These are phyloP conservation scores for Diaporthe capsici DNA, from an alignment of 2,329 filamentous ascomycete species.

Conservation along the genomic window DNA sequence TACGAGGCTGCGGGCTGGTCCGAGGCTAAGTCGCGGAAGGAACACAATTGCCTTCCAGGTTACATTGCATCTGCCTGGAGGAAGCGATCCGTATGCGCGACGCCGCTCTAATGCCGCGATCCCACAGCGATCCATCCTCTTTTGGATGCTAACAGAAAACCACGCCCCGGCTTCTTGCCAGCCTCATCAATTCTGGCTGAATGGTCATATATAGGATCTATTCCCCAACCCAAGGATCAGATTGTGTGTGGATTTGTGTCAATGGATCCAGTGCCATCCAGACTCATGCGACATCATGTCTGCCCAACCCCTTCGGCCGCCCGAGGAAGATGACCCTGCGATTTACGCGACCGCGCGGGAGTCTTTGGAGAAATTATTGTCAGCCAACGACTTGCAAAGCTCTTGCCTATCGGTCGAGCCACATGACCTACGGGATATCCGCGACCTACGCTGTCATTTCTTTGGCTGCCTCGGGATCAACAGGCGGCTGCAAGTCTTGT, in stretches of 20 bases:
- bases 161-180: background rate
- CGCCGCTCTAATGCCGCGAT: constrained; percentile 11
- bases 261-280: background rate
- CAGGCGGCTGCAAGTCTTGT: constrained; percentile 21
- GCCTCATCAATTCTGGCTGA: constrained; percentile 19
- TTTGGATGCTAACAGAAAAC: background rate
- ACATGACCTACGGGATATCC: constrained; percentile 20
- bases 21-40: constrained; percentile 12
- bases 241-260: background rate
- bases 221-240: background rate
- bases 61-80: background rate
- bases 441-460: constrained; percentile 32
- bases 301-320: background rate
- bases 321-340: background rate
- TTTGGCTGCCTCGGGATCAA: constrained; percentile 35
- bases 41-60: background rate
- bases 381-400: background rate
- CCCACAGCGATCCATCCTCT: constrained; percentile 13
- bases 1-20: constrained; percentile 18
- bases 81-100: background rate
- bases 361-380: background rate
- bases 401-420: constrained; percentile 24
- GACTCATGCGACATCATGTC: constrained; percentile 13
- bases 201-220: background rate
- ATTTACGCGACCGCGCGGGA: constrained; percentile 14